Conservation (phyloP, 768 basidiomycete species). For the Gymnopilus junonius region DNA sequence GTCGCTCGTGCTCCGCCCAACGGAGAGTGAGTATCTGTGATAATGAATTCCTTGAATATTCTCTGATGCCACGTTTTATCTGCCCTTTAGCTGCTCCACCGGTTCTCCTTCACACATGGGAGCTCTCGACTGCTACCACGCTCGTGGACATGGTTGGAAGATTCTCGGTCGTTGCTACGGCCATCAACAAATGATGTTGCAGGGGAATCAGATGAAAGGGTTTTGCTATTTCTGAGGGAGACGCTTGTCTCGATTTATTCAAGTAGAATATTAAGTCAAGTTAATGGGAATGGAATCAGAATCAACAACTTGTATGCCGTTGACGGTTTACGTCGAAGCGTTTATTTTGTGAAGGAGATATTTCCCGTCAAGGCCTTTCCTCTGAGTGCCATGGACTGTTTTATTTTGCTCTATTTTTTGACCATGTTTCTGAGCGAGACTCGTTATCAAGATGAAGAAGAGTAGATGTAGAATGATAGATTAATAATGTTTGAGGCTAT, state of each 20-base stretch:
- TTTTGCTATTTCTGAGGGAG: neutral
- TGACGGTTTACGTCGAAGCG: no score
- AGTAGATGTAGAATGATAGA: no score
- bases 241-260: neutral
- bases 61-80: neutral
- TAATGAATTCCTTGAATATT: no score
- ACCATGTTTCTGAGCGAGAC: no score
- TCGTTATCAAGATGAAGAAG: no score
- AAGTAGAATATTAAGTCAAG: neutral
- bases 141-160: neutral
- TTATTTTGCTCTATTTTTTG: no score
- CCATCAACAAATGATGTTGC: constrained; percentile 5
- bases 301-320: no score
- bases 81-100: neutral
- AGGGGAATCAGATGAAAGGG: neutral
- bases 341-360: no score
- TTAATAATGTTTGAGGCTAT: no score
- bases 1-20: constrained; percentile 3
- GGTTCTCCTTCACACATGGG: neutral
- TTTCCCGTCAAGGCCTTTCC: no score
- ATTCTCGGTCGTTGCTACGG: neutral
- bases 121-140: neutral
- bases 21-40: constrained; percentile 2
- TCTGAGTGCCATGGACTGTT: no score
- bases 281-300: no score